Conservation (phyloP, 1,284 basidiomycete genomes). For the Marasmius tenuissimus region DNA sequence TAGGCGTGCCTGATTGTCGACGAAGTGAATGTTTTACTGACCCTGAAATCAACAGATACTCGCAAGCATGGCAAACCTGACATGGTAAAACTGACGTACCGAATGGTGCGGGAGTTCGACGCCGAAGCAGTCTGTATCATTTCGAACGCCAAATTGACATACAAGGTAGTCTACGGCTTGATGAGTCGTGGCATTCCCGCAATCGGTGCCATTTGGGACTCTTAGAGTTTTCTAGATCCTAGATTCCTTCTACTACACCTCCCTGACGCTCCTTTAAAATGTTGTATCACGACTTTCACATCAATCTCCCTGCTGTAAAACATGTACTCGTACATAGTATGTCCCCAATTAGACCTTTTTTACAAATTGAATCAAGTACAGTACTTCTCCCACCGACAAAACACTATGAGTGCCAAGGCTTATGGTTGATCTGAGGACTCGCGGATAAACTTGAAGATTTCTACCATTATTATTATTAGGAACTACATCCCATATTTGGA, state of each 20-base stretch:
- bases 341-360: too few species aligned
- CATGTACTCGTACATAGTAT: too few species aligned
- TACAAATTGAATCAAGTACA: too few species aligned
- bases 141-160: conserved; percentile 59
- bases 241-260: too few species aligned
- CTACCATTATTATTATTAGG: not conserved
- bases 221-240: not conserved
- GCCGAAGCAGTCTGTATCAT: conserved; percentile 65
- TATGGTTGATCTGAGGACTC: too few species aligned
- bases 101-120: conserved; percentile 56
- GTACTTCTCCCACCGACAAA: too few species aligned
- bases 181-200: conserved; percentile 58
- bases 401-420: too few species aligned
- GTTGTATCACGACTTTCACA: too few species aligned
- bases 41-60: conserved; percentile 40
- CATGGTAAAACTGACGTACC: conserved; percentile 58
- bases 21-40: not conserved
- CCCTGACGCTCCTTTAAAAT: too few species aligned
- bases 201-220: conserved; percentile 59
- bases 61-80: conserved; percentile 58
- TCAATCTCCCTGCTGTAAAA: too few species aligned
- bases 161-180: conserved; percentile 60
- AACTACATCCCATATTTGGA: too few species aligned
- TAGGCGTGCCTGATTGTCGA: conserved; percentile 11
- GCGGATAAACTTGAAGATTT: too few species aligned